These are phyloP conservation scores for Phytophthora melonis DNA, from an alignment of 352 stramenopile species.

Conservation along the genomic window DNA sequence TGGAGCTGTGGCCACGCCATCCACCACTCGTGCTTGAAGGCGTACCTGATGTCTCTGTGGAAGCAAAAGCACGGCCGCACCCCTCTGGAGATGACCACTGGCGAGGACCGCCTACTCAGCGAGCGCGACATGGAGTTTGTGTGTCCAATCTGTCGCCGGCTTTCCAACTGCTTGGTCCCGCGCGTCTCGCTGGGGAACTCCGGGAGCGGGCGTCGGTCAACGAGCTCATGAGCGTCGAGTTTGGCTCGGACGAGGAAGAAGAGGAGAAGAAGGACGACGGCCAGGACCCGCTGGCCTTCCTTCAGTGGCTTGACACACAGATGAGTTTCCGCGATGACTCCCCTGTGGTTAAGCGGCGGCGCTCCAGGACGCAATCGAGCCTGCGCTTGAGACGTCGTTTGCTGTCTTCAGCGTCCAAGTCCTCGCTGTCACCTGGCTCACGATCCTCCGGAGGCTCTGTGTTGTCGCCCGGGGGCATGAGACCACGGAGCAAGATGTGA, in stretches of 20 bases:
- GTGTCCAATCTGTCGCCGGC: conserved; percentile 78
- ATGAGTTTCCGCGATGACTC: conserved; percentile 63
- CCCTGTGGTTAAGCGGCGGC: conserved; percentile 48
- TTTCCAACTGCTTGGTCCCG: conserved; percentile 81
- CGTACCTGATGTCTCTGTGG: conserved; percentile 78
- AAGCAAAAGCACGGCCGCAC: conserved; percentile 61
- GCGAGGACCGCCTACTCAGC: conserved; percentile 72
- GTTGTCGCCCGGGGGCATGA: conserved; percentile 24
- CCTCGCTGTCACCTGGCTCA: conserved; percentile 37
- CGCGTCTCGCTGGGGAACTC: conserved; percentile 35
- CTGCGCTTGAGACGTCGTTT: conserved; percentile 43
- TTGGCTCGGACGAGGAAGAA: conserved; percentile 45
- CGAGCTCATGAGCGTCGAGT: conserved; percentile 27
- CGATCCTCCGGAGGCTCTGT: conserved; percentile 27
- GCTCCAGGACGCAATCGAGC: conserved; percentile 51
- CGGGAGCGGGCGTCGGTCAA: conserved; percentile 17
- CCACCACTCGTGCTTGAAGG: conserved; percentile 73
- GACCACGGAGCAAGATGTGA: conserved; percentile 36
- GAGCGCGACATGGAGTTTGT: conserved; percentile 80
- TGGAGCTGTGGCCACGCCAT: conserved; percentile 83
- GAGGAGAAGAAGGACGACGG: conserved; percentile 47
- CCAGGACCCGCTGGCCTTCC: conserved; percentile 49
- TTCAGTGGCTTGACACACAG: conserved; percentile 60
- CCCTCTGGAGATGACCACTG: conserved; percentile 50
- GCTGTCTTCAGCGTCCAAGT: conserved; percentile 44